These are phyloP conservation scores for Penicillium sp. DNA, from an alignment of 2,329 filamentous ascomycete genomes.

Conservation along the genomic window DNA sequence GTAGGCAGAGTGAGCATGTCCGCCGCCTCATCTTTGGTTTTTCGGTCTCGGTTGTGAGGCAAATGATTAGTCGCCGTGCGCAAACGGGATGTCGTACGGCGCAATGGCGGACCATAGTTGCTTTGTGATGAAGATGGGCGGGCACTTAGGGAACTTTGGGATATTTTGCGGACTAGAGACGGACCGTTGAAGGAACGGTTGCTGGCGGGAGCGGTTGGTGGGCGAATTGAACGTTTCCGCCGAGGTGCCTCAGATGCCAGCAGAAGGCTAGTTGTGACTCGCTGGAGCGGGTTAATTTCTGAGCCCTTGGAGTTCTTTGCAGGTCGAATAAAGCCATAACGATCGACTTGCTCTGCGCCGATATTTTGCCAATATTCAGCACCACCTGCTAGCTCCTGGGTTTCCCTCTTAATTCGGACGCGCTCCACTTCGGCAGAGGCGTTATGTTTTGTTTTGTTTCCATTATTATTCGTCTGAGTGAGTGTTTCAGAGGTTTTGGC, in stretches of 20 bases:
- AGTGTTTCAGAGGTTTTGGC: constrained; percentile 30
- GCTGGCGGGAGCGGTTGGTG: constrained; percentile 48
- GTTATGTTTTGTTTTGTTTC: constrained; percentile 28
- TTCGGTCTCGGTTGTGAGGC: constrained; percentile 54
- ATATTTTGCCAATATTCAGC: constrained; percentile 65
- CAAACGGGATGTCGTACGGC: constrained; percentile 45
- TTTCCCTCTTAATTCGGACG: constrained; percentile 48
- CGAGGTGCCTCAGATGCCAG: constrained; percentile 57
- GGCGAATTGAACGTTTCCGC: constrained; percentile 52
- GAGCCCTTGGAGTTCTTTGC: constrained; percentile 29
- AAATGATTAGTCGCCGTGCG: constrained; percentile 54
- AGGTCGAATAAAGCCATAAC: constrained; percentile 62
- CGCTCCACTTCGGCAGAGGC: constrained; percentile 29
- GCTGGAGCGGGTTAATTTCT: constrained; percentile 49
- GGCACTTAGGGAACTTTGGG: constrained; percentile 37
- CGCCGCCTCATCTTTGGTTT: constrained; percentile 58
- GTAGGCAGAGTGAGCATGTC: constrained; percentile 64
- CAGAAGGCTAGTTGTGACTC: constrained; percentile 60
- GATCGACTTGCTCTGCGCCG: constrained; percentile 58
- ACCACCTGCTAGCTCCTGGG: constrained; percentile 59
- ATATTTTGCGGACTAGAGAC: constrained; percentile 42
- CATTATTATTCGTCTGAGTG: constrained; percentile 23
- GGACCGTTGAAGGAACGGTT: constrained; percentile 44
- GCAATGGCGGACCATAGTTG: constrained; percentile 42
- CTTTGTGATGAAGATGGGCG: constrained; percentile 49